Percentiles rank a stretch among this genome's conserved stretches.
Conservation (phyloP, 2,329 filamentous ascomycete genomes). For the Daldinia sp. region DNA sequence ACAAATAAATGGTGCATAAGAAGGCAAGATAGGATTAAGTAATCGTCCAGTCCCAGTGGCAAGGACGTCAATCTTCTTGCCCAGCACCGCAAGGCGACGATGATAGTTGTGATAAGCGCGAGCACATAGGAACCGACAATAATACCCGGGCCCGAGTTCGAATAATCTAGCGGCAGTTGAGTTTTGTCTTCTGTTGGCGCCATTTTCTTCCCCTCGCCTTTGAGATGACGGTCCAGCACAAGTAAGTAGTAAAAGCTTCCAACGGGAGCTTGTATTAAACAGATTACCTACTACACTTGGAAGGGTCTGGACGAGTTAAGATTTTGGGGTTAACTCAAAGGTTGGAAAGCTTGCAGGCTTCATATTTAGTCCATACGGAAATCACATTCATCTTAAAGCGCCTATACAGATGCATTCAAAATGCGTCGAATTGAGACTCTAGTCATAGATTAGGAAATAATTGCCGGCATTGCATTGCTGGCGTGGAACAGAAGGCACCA, state of each 20-base stretch:
- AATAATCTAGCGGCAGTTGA: not conserved
- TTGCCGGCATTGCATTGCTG: not conserved
- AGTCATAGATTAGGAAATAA: not conserved
- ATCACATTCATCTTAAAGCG: not conserved
- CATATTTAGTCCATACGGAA: not conserved
- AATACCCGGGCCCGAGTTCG: not conserved
- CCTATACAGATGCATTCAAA: not conserved
- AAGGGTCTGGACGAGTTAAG: not conserved
- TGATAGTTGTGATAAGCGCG: not conserved
- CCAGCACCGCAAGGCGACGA: not conserved
- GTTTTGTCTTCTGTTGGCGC: not conserved
- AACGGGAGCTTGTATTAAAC: not conserved
- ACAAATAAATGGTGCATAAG: not conserved
- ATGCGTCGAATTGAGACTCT: not conserved
- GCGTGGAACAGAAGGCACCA: not conserved
- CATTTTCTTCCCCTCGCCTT: not conserved
- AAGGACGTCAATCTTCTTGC: not conserved
- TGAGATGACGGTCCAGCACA: not conserved
- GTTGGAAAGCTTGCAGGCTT: not conserved
- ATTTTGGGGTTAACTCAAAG: not conserved
- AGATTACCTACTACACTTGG: not conserved
- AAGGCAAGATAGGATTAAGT: slow-evolving; percentile 1
- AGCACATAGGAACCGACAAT: not conserved
- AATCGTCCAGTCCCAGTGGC: not conserved
- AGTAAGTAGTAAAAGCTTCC: not conserved